Base-by-base conservation (phyloP, 2,329 filamentous ascomycete genomes). In the Paracamarosporium sp. region DNA sequence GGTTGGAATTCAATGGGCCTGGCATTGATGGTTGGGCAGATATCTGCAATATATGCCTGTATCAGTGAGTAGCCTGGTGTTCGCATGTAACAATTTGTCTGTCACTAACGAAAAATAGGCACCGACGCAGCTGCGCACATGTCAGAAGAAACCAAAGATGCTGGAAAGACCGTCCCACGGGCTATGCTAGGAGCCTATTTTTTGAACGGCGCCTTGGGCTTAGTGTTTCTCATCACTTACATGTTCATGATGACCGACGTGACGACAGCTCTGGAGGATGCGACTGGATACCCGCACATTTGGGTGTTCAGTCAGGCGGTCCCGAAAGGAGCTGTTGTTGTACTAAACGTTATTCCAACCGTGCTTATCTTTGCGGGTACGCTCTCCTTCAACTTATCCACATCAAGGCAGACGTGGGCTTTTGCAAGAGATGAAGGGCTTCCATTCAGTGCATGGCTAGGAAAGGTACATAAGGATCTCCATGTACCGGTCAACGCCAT, bases 71-170 rank as follows among this genome's bases (percentile, higher is more conserved):
- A n/a, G n/a, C n/a, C n/a, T n/a, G n/a, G n/a, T n/a, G n/a, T n/a
- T n/a, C n/a, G n/a, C n/a, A n/a, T n/a, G n/a, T n/a, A n/a, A n/a
- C n/a, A n/a, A n/a, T n/a, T n/a, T n/a, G n/a, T n/a, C n/a, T n/a
- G n/a, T n/a, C n/a, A n/a, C n/a, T n/a, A n/a, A n/a, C n/a, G n/a
- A n/a, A n/a, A n/a, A n/a, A n/a, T 31, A 74, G 70, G 70, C 51
- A 71, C 76, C 45, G 79, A 81, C 56, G 75, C 76, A 9, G 74
- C 77, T 24, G 76, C 75, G 2, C 76, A 81, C 55, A 77, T 81
- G 67, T 67, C 78, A 3, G 78, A 81, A 59, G 79, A 81, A 57
- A 74, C 80, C 57, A 76, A 77, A 55, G 71, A 80, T 30, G 78
- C 79, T 1, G 71, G 74, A 20, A 74, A 69, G 15, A 72, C 76